Evolutionary conservation across 345 rosid genomes (phyloP).

Genomic region (Reutealis trisperma): DNA sequence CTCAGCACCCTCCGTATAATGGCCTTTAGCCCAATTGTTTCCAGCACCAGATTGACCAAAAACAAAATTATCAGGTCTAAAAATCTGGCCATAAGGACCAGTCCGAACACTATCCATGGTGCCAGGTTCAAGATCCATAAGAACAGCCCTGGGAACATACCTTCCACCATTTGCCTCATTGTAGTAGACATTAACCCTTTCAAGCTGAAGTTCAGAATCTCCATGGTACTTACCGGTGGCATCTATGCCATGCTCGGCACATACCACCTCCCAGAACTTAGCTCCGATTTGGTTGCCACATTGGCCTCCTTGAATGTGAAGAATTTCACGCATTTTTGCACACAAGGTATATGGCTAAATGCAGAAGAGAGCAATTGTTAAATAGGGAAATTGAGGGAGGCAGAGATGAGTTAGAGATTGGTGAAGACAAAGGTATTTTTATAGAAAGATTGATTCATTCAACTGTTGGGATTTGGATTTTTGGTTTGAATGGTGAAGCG

Average conservation of each 20-base stretch:
- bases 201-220: slow-evolving; percentile 29
- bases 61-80: slow-evolving; percentile 48
- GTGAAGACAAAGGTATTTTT: neutral
- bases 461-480: too few relatives aligned
- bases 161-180: slow-evolving; percentile 46
- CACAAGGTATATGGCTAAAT: too few relatives aligned
- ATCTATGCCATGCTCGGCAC: slow-evolving; percentile 40
- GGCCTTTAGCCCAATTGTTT: slow-evolving; percentile 54
- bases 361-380: neutral
- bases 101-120: slow-evolving; percentile 45
- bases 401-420: neutral
- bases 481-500: too few relatives aligned
- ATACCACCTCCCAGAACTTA: slow-evolving; percentile 44
- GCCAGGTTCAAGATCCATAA: slow-evolving; percentile 48
- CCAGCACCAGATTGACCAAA: slow-evolving; percentile 54
- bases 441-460: neutral
- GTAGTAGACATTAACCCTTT: slow-evolving; percentile 44
- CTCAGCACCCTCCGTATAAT: slow-evolving; percentile 46
- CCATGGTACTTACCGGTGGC: slow-evolving; percentile 29
- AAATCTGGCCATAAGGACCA: slow-evolving; percentile 39
- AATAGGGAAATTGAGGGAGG: neutral
- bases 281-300: slow-evolving; percentile 44
- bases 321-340: slow-evolving; percentile 35
- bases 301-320: slow-evolving; percentile 45
- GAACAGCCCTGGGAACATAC: slow-evolving; percentile 42